Evolutionary conservation across 805 yeast genomes (phyloP), one percentile per base, ranked within the genome.

Genomic region (Nakazawaea populi): DNA sequence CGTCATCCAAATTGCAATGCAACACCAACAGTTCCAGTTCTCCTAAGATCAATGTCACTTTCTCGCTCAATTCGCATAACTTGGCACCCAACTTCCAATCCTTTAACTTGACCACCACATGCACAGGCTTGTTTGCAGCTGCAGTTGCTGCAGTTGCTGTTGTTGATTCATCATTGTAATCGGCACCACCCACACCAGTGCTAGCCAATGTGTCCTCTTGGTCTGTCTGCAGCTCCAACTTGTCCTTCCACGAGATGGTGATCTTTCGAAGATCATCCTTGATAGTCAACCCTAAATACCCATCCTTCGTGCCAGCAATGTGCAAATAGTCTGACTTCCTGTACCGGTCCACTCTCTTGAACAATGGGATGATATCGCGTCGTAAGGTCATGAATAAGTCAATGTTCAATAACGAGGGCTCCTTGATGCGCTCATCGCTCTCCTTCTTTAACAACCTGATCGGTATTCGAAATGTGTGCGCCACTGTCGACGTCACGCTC

Each of bases 1-100:
- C 74, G 47, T 82, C 83, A 52, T 85, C 89, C 35, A 87, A 63
- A 52, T 77, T 72, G 56, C 91, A 83, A 60, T 84, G 88, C 44
- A 87, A 67, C 0, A 83, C 82, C 52, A 87, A 76, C 3, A 82
- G 82, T 50, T 80, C 80, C 41, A 73, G 70, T 27, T 81, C 76
- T 7, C 82, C 72, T 29, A 87, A 69, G 35, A 83, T 75, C 41
- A 87, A 61, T 7, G 84, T 75, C 46, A 83, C 78, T 6, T 80
- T 79, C 51, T 80, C 79, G 60, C 89, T 82, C 2, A 77, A 69
- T 31, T 80, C 82, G 46, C 84, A 80, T 37, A 87, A 71, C 59
- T 71, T 77, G 5, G 82, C 71, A 1, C 88, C 87, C 54, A 80
- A 67, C 58, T 74, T 81, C 92, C 92, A 87, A 61, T 85, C 89